A percentile compares a stretch with the other conserved stretches of the same genome.
phyloP scores from a whole-genome alignment of 495 filamentous ascomycete genomes.

The Filosporella fistucella region DNA sequence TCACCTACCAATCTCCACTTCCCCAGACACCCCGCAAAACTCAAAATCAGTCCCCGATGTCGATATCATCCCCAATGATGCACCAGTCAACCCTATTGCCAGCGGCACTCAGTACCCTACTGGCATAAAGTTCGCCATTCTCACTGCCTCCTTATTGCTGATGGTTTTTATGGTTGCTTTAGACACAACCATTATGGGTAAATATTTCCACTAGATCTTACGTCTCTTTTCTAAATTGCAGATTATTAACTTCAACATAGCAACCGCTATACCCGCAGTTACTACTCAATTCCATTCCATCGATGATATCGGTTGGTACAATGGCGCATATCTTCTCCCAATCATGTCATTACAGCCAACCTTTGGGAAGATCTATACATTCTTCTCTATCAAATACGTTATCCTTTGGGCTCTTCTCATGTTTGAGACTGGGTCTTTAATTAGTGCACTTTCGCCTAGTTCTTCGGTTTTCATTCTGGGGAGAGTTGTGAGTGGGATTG shows the following conservation, averaged over 20 bases:
- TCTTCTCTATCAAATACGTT: conserved; percentile 41
- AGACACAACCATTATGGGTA: too few relatives aligned
- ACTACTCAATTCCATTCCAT: conserved; percentile 37
- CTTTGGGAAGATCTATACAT: conserved; percentile 68
- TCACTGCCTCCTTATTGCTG: too few relatives aligned
- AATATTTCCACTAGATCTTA: too few relatives aligned
- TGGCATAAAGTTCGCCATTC: too few relatives aligned
- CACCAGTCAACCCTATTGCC: too few relatives aligned
- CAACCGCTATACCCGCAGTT: conserved; percentile 46
- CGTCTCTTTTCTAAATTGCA: too few relatives aligned
- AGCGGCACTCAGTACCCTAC: too few relatives aligned
- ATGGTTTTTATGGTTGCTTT: too few relatives aligned
- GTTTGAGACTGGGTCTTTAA: conserved; percentile 74
- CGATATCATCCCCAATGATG: too few relatives aligned
- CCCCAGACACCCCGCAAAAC: too few relatives aligned
- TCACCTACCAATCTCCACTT: too few relatives aligned
- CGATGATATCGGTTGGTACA: conserved; percentile 48
- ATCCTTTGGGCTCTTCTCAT: conserved; percentile 73
- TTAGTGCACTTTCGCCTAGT: conserved; percentile 72
- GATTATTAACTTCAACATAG: conserved; percentile 42
- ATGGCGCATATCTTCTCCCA: conserved; percentile 63
- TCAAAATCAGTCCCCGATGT: too few relatives aligned
- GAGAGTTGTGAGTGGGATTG: conserved; percentile 76
- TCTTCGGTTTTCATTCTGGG: conserved; percentile 75
- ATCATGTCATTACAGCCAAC: conserved; percentile 61